Base-by-base conservation (phyloP, 192 early-diverging fungal genomes). In the Lobosporangium transversale region DNA sequence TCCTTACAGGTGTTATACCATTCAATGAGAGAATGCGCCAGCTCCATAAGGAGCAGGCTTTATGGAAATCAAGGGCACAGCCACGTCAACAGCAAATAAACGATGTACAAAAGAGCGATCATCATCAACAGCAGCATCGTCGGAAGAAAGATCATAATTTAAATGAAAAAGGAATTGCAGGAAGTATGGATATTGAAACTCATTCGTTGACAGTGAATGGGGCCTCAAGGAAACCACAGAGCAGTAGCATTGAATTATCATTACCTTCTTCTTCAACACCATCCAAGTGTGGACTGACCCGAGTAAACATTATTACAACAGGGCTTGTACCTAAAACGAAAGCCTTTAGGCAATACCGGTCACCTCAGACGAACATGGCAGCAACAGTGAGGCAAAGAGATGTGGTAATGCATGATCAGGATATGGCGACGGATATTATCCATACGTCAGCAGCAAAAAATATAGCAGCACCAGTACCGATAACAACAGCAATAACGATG, bases 1-100 rank as follows among this genome's bases (percentile, higher is more conserved):
- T 79, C 11, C 20, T 67, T 8, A 82, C 78, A 2, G 86, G 86
- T 6, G 65, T 79, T 18, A 15, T 83, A 0, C 66, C 79, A 2
- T 70, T 78, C 35, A 66, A 36, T 14, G 54, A 66, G 52, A 66
- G 74, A n/a, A 53, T 58, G 42, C 54, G 50, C 20, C 12, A 51
- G 7, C 42, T 52, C 10, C 40, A 69, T 17, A 54, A 31, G 17
- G 66, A 80, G 17, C 62, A 70, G 58, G 44, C 56, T 10, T 42
- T 71, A 1, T 47, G 33, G 58, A 29, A 33, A 21, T 42, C 59
- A 26, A 48, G 58, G 33, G 45, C 48, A 20, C 51, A 43, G 29
- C 31, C 10, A 24, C 48, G 42, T 15, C 58, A 56, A 15, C 48
- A 75, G 52, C 23, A n/a, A 10, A 24, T 53, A 4, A 40, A 31